Evolutionary conservation across 2,329 filamentous ascomycete species (phyloP).

Genomic region (Calonectria hawksworthii): DNA sequence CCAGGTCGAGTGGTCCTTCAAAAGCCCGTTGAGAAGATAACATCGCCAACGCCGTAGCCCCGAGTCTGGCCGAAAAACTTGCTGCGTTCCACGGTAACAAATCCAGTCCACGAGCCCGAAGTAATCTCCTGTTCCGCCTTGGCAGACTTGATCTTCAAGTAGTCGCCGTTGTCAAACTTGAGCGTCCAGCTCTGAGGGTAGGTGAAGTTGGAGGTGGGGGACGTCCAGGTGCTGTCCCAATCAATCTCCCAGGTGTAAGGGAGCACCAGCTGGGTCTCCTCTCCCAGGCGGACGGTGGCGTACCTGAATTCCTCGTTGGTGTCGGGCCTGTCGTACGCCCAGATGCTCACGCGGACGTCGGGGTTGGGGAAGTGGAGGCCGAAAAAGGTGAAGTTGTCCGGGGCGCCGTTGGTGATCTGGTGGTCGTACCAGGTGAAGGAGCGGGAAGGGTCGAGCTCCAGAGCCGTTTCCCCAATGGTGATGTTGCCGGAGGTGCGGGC

Average conservation of each 20-base stretch:
- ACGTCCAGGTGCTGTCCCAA: slow-evolving; percentile 10
- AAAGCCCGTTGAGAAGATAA: too few relatives aligned
- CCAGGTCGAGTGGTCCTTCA: too few relatives aligned
- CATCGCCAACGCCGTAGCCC: slow-evolving; percentile 9
- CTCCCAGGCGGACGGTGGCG: slow-evolving; percentile 9
- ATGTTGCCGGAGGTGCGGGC: slow-evolving; percentile 13
- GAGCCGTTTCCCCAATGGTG: not conserved
- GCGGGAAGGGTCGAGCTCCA: not conserved
- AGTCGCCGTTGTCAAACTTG: slow-evolving; percentile 19
- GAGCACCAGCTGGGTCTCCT: slow-evolving; percentile 16
- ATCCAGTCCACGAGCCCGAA: slow-evolving; percentile 11
- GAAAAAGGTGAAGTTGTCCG: slow-evolving; percentile 15
- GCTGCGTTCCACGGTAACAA: not conserved
- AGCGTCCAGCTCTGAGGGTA: slow-evolving; percentile 18
- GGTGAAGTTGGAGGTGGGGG: not conserved
- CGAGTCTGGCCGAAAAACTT: slow-evolving; percentile 12
- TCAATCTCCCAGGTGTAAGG: not conserved
- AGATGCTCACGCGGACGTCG: slow-evolving; percentile 12
- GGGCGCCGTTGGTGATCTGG: slow-evolving; percentile 2
- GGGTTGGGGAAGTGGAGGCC: slow-evolving; percentile 17
- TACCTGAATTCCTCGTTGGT: slow-evolving; percentile 7
- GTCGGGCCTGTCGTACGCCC: slow-evolving; percentile 21
- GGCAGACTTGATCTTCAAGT: not conserved
- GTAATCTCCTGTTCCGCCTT: not conserved
- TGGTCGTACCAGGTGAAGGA: slow-evolving; percentile 25